These are phyloP conservation scores for Podospora sp. DNA, from an alignment of 495 filamentous ascomycete species.

Conservation along the genomic window DNA sequence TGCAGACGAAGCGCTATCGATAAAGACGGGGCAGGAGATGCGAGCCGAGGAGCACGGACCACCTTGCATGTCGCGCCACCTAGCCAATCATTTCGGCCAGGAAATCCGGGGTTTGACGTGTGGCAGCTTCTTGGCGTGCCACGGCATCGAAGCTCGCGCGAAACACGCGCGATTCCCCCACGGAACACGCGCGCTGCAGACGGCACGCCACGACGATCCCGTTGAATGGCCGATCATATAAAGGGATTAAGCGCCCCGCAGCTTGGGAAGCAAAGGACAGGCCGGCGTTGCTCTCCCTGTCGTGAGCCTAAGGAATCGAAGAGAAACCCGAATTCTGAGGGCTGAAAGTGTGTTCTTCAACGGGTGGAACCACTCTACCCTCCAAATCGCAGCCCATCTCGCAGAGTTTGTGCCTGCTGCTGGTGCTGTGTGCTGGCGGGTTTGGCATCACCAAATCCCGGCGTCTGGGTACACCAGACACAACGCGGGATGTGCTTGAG, in stretches of 20 bases:
- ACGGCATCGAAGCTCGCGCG: constrained; percentile 11
- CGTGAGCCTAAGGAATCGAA: neutral
- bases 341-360: neutral
- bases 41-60: neutral
- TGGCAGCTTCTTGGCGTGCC: constrained; percentile 25
- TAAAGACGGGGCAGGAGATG: constrained; percentile 21
- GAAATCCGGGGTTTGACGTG: neutral
- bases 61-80: neutral
- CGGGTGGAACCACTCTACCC: neutral
- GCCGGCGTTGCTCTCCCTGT: neutral
- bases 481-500: neutral
- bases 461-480: neutral
- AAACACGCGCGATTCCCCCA: constrained; percentile 27
- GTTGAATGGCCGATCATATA: constrained; percentile 27
- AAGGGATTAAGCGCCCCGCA: constrained; percentile 28
- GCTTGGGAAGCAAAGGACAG: constrained; percentile 21
- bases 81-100: constrained; percentile 18
- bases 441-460: neutral
- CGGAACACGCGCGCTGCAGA: constrained; percentile 35
- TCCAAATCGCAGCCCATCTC: neutral
- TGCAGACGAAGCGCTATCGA: constrained; percentile 39
- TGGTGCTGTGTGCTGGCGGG: neutral
- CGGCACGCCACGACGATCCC: neutral
- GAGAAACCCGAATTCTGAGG: neutral
- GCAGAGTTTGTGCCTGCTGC: neutral